Evolutionary conservation across 495 filamentous ascomycete genomes (phyloP), one percentile per base, ranked within the genome.

Genomic region (Talaromyces proteolyticus): DNA sequence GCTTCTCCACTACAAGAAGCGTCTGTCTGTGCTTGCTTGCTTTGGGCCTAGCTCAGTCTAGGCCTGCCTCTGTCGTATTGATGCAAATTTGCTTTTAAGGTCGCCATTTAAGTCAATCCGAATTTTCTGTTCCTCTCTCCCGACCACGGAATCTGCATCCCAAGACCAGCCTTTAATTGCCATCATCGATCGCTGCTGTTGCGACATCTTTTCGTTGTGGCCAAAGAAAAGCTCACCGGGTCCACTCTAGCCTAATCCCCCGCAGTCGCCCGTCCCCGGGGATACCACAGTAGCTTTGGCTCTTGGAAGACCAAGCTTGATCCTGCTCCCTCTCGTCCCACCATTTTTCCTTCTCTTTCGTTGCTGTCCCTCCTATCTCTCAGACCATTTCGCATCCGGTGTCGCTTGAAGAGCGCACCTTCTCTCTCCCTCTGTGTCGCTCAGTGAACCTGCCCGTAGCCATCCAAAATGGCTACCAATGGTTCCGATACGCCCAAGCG

Each of bases 401-500:
- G 29, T 34, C 29, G 29, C 29, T 34, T 14, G 8, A 10, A 2
- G 4, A 14, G 29, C 29, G 29, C 29, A 34, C 29, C 22, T 25
- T 44, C 23, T 25, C 2, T 17, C 18, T 21, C 6, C 29, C 25
- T 29, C n/a, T 47, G 17, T 34, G 24, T 16, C 14, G n/a, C 18
- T 38, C 3, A 21, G 14, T 10, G 12, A 14, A 11, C 8, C 17
- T 21, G 23, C 14, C 14, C 29, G 29, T 14, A 40, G 24, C 42
- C 7, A 18, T 17, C 34, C 44, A 26, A 23, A 37, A 51, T 51
- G 49, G 49, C 37, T 20, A 25, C 26, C 37, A 63, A 60, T 42
- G 67, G 59, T 10, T 44, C 54, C 44, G 73, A 75, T 29, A 63
- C 69, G 24, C 63, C 69, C 42, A 67, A 66, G 58, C 69, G 87